Evolutionary conservation across 352 stramenopile species (phyloP), one percentile per base, ranked within the genome.

Genomic region (Phytopythium aichiense): DNA sequence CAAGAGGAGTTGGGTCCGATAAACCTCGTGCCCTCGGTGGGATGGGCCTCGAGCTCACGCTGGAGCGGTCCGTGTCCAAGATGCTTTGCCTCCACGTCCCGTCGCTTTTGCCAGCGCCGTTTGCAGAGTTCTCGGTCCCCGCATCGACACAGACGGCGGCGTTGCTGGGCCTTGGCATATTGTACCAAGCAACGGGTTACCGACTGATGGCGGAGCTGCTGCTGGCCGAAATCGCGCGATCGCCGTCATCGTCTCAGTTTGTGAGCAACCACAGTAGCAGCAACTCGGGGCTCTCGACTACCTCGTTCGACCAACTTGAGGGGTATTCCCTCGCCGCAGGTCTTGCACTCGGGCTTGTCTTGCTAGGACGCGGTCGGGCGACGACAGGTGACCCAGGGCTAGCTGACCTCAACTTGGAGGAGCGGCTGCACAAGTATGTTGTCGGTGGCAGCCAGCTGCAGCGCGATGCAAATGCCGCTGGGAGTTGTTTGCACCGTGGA

Each of bases 21-120:
- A 79, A 75, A 31, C 72, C 69, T 4, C 72, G 11, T 8, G 38
- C 65, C 15, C 56, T 87, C 11, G 58, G 75, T 56, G 77, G 74
- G 22, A 75, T 70, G 6, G 76, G 73, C 0, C 63, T 84, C 3
- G 85, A 92, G 43, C 63, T 92, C 20, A 84, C 79, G 2, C 67
- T 95, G 11, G 84, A 95, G 58, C 83, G 94, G 28, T 93, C 91
- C 7, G 89, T 98, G 0, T 98, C 91, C 4, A 99, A 99, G 80
- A 99, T 99, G 93, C 76, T 99, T 2, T 99, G 95, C 71, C 81
- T 99, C 30, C 97, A 99, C 73, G 95, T 99, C 64, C 97, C 96
- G 7, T 98, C 94, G 15, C 77, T 99, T 25, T 84, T 99, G 4
- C 96, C 95, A 18, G 76, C 92, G 25, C 90, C 95, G 35, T 98